These are phyloP conservation scores for Penicillium cataractarum DNA, from an alignment of 495 filamentous ascomycete genomes.

Conservation along the genomic window DNA sequence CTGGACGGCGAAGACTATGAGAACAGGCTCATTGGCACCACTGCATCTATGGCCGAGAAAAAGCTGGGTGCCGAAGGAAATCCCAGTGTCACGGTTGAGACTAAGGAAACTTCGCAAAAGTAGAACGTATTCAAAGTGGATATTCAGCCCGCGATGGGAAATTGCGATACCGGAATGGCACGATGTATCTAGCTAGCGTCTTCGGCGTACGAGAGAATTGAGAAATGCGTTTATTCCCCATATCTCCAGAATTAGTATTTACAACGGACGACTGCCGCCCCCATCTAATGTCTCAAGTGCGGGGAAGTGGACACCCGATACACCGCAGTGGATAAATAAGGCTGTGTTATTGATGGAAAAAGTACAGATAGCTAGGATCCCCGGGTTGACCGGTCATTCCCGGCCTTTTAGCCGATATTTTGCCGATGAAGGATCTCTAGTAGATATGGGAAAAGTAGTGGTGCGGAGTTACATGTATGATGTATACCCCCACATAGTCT, in stretches of 20 bases:
- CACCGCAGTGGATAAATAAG: not conserved
- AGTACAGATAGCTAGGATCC: not conserved
- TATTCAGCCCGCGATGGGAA: not conserved
- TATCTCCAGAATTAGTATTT: not conserved
- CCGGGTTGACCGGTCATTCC: not conserved
- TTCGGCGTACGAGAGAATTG: not conserved
- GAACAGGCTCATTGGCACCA: not conserved
- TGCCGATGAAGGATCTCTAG: not conserved
- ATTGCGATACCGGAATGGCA: not conserved
- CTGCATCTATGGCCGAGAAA: slow-evolving; percentile 6
- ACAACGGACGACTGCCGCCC: too few relatives aligned
- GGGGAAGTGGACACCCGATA: not conserved
- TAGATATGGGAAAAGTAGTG: not conserved
- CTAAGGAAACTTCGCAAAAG: not conserved
- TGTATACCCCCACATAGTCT: too few relatives aligned
- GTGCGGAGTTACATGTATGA: not conserved
- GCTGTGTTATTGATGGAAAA: not conserved
- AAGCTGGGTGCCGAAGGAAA: not conserved
- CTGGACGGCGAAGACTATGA: slow-evolving; percentile 50
- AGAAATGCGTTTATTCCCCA: not conserved
- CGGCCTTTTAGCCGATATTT: not conserved
- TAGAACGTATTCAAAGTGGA: not conserved
- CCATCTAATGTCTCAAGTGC: not conserved
- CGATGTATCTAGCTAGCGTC: not conserved
- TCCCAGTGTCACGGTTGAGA: not conserved